These are phyloP conservation scores for Plasmopara halstedii DNA, from an alignment of 352 stramenopile genomes.

Conservation along the genomic window DNA sequence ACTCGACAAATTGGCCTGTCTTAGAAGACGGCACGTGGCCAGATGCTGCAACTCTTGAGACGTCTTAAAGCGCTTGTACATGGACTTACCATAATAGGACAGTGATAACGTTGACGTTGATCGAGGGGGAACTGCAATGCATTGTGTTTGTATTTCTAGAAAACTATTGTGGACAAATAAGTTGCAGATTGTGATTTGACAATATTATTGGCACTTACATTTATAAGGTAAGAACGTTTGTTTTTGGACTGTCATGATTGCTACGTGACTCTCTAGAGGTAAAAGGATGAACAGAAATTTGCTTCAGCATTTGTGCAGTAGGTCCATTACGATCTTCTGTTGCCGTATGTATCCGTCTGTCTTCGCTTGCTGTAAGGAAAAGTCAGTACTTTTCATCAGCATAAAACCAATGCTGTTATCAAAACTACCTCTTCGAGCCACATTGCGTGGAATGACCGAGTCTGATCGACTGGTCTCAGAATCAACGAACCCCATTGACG, in stretches of 20 bases:
- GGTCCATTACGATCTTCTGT: constrained; percentile 38
- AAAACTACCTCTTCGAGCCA: constrained; percentile 8
- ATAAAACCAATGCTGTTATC: neutral
- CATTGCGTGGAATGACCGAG: neutral
- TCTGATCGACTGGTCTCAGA: constrained; percentile 4
- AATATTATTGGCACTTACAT: neutral
- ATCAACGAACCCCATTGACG: constrained; percentile 30
- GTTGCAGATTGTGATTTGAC: too few species aligned
- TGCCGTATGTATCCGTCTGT: constrained; percentile 47
- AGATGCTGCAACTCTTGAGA: constrained; percentile 26
- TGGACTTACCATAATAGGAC: too few species aligned
- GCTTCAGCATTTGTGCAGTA: constrained; percentile 35
- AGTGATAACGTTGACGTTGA: too few species aligned
- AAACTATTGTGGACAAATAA: neutral
- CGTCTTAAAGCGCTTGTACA: constrained; percentile 11
- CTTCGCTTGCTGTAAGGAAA: constrained; percentile 2
- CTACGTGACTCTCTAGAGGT: constrained; percentile 7
- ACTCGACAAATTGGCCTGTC: constrained; percentile 69
- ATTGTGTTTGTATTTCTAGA: neutral
- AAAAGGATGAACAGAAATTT: constrained; percentile 25
- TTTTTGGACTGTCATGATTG: constrained; percentile 8
- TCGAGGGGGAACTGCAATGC: neutral
- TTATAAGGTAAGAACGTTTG: constrained; percentile 67
- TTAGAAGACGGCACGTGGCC: constrained; percentile 63
- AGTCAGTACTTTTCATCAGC: neutral